These are phyloP conservation scores for Fusarium sp. DNA, from an alignment of 2,329 filamentous ascomycete genomes.

Conservation along the genomic window DNA sequence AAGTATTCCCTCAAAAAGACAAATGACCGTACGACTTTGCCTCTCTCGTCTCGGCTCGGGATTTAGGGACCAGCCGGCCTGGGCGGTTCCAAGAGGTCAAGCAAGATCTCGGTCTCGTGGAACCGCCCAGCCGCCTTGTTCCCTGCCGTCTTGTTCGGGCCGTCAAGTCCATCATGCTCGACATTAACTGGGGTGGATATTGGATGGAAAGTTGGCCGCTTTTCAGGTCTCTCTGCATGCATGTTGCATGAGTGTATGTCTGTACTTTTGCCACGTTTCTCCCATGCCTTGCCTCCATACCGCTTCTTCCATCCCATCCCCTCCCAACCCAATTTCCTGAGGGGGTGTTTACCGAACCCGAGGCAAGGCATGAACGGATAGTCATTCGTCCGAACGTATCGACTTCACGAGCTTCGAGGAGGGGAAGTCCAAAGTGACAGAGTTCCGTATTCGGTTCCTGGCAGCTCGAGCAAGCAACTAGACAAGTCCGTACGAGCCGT, in stretches of 20 bases:
- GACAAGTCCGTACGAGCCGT: neutral
- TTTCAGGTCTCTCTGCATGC: neutral
- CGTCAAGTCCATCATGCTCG: constrained; percentile 33
- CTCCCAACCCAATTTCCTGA: neutral
- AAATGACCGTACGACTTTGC: constrained; percentile 13
- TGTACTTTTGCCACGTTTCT: neutral
- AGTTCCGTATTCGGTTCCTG: constrained; percentile 2
- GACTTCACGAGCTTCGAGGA: neutral
- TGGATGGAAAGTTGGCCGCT: neutral
- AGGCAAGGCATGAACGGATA: neutral
- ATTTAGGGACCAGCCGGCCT: constrained; percentile 33
- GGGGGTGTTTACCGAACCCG: neutral
- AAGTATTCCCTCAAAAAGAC: neutral
- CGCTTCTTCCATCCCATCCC: neutral
- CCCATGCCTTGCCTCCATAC: neutral
- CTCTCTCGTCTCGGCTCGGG: constrained; percentile 18
- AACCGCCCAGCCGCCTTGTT: constrained; percentile 10
- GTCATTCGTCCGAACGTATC: neutral
- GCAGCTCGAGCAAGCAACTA: constrained; percentile 17
- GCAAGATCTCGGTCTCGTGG: constrained; percentile 29
- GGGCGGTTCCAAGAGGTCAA: neutral
- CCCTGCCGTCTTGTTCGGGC: constrained; percentile 38
- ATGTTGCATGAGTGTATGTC: neutral
- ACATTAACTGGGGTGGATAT: constrained; percentile 23
- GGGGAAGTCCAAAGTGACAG: neutral